Base-by-base conservation (phyloP, 164 flowering plant species). In the Hamamelis virginiana region DNA sequence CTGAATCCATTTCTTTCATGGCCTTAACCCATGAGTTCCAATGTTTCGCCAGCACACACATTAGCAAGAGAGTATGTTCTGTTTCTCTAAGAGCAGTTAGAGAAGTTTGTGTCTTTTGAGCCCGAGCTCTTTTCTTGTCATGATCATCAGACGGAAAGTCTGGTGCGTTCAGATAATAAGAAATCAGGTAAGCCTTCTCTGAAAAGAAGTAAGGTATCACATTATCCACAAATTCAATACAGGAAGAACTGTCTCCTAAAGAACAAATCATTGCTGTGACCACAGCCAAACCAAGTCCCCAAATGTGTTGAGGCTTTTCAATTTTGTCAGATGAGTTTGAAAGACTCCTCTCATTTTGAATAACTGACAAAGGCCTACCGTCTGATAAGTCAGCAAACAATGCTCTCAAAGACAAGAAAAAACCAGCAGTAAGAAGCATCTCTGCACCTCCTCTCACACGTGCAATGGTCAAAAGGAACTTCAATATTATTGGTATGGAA, bases 281-380 rank as follows among this genome's bases (percentile, higher is more conserved):
- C 66, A 92, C 87, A 62, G 93, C 88, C 81, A 90, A 66, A 33
- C 96, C 86, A 59, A 91, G 90, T 48, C 92, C 94, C 97, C 97
- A 92, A 48, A 91, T 72, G 43, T 73, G 74, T 55, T 75, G 80
- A 69, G 84, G 80, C 70, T 80, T 85, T 76, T 87, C 91, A 48
- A 68, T 69, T 60, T 80, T 76, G 45, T 74, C 80, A 15, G 69
- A 45, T 38, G 74, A 28, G 45, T 65, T 74, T 15, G 73, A 65
- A 28, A 65, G 41, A 51, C 64, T 64, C 22, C 59, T 76, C 23
- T 77, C 84, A 53, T 65, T 67, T 67, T 68, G 75, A 58, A 28
- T 66, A 19, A 62, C 69, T 22, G 76, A 72, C 46, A 64, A 66
- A 67, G 71, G 66, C 33, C 55, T 67, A 57, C 75, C 86, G 60